Evolutionary conservation across 441 rosid genomes (phyloP).

Genomic region (Theobroma grandiflorum): DNA sequence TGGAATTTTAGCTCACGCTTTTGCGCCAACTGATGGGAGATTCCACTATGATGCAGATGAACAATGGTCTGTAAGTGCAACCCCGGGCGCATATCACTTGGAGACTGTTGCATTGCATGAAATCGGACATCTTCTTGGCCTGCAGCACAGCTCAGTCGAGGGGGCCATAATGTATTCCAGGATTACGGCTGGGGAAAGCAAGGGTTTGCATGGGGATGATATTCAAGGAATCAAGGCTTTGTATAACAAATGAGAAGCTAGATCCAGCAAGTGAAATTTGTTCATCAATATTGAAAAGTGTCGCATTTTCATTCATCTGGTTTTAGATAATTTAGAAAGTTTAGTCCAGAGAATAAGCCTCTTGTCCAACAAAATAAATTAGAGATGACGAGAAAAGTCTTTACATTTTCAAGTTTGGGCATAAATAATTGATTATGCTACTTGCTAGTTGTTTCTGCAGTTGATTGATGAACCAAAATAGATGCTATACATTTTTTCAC

Average conservation of each 20-base stretch:
- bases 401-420: no score
- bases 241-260: background rate
- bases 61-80: background rate
- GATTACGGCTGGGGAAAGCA: background rate
- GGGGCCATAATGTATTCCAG: conserved; percentile 19
- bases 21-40: conserved; percentile 9
- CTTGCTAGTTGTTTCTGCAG: no score
- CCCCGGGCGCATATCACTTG: background rate
- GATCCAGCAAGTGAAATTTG: no score
- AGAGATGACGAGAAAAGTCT: no score
- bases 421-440: no score
- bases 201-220: conserved; percentile 6
- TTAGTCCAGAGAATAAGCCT: no score
- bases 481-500: no score
- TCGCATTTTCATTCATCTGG: no score
- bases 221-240: background rate
- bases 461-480: no score
- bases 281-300: no score
- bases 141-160: background rate
- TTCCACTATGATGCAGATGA: conserved; percentile 30
- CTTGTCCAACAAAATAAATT: no score
- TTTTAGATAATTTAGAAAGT: no score
- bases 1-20: conserved; percentile 25
- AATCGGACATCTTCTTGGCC: conserved; percentile 28
- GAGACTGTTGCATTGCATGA: conserved; percentile 27